Base-by-base conservation (phyloP, 2,329 filamentous ascomycete species). In the Cladosporium austrohemisphaericum region DNA sequence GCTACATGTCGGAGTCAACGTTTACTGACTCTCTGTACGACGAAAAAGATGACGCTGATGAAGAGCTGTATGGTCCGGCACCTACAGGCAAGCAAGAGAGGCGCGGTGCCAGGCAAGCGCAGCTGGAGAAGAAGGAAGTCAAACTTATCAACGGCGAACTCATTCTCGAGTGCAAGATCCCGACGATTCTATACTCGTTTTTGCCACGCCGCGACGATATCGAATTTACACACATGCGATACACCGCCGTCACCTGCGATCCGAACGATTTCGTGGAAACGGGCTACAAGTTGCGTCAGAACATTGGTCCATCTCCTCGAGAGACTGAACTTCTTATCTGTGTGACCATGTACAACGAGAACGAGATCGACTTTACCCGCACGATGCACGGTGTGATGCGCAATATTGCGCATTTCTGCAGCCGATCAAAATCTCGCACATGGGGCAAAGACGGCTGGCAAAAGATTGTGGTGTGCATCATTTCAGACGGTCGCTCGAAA, bases 331-430 rank as follows among this genome's bases (percentile, higher is more conserved):
- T 98, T 6, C 93, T 97, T 67, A 95, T 98, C 61, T 95, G 91
- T 66, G 77, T 98, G 54, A 98, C 93, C 60, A 97, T 97, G 93
- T 97, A 96, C 75, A 98, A 98, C 69, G 93, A 98, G 71, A 88
- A 96, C 69, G 93, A 97, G 65, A 88, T 95, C 60, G 83, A 90
- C 64, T 98, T 98, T 61, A 96, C 93, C 5, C 83, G 93, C 38
- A 98, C 93, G 1, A 97, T 98, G 92, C 89, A 97, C 67, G 93
- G 92, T 49, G 88, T 98, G 50, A 95, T 98, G 88, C 90, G 94
- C 68, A 98, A 98, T 67, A 92, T 98, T 61, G 84, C 88, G 11
- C 93, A 97, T 67, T 96, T 98, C 70, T 98, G 93, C 75, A 89
- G 85, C 16, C 84, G 93, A 46, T 86, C 85, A 48, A 92, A 93